Percentiles rank a stretch among this genome's conserved stretches.
phyloP scores from a whole-genome alignment of 1,284 basidiomycete genomes.

The Pseudozyma pruni region DNA sequence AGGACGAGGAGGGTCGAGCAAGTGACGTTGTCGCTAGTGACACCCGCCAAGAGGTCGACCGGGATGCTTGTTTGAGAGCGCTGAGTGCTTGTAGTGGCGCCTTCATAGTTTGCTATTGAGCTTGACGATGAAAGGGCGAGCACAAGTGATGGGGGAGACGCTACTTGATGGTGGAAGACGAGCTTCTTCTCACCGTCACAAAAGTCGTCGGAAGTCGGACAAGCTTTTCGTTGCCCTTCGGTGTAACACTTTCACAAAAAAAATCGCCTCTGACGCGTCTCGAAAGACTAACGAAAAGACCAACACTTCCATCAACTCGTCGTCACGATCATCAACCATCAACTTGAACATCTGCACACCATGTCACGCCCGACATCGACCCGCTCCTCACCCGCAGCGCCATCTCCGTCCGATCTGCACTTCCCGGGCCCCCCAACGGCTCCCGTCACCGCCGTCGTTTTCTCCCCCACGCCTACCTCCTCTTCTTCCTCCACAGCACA shows the following conservation, averaged over 20 bases:
- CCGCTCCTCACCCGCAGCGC: conserved; percentile 16
- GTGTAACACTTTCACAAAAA: not conserved
- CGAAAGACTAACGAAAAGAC: conserved; percentile 13
- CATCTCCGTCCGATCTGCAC: conserved; percentile 10
- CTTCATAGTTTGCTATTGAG: conserved; percentile 9
- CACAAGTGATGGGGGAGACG: not conserved
- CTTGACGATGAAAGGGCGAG: not conserved
- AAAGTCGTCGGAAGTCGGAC: no score
- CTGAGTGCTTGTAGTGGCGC: not conserved
- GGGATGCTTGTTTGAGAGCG: not conserved
- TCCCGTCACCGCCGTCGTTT: conserved; percentile 47
- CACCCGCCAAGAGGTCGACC: no score
- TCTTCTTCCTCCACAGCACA: conserved; percentile 4
- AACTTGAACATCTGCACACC: not conserved
- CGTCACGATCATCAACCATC: conserved; percentile 6
- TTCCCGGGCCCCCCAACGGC: conserved; percentile 37
- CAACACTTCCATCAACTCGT: conserved; percentile 6
- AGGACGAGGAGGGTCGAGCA: not conserved
- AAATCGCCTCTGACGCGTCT: conserved; percentile 8
- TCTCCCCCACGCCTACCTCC: conserved; percentile 25
- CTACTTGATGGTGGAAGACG: not conserved
- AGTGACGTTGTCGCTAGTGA: not conserved
- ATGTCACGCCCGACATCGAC: conserved; percentile 35
- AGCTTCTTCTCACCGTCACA: not conserved
- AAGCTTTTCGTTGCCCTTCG: not conserved